phyloP scores from a whole-genome alignment of 2,329 filamentous ascomycete species.

The Scedosporium dehoogii region DNA sequence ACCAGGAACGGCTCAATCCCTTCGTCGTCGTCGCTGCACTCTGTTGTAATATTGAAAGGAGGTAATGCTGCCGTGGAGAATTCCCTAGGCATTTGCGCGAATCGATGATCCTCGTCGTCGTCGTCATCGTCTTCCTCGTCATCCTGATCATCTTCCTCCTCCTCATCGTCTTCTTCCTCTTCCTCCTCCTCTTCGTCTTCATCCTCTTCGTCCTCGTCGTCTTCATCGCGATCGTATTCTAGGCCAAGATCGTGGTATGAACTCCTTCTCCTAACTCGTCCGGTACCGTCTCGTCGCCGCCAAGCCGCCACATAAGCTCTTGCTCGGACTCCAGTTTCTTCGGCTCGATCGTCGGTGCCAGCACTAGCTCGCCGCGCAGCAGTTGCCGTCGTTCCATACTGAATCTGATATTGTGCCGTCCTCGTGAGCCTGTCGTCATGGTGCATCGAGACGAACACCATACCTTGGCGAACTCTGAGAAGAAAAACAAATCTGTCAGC shows the following conservation, averaged over 20 bases:
- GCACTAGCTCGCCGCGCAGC: constrained; percentile 11
- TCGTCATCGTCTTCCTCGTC: background rate
- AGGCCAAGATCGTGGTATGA: constrained; percentile 2
- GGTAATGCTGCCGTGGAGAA: constrained; percentile 34
- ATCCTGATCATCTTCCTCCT: constrained; percentile 21
- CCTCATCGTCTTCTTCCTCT: constrained; percentile 20
- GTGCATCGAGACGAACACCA: constrained; percentile 85
- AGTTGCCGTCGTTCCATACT: constrained; percentile 35
- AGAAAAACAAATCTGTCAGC: background rate
- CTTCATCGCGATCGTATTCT: constrained; percentile 35
- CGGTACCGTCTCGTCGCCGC: background rate
- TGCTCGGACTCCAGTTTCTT: constrained; percentile 16
- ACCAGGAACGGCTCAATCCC: constrained; percentile 15
- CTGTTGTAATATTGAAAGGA: constrained; percentile 45
- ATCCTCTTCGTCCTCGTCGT: constrained; percentile 33
- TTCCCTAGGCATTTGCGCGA: constrained; percentile 46
- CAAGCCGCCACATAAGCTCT: background rate
- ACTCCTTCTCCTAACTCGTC: background rate
- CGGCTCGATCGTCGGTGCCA: constrained; percentile 12
- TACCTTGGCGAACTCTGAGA: constrained; percentile 72
- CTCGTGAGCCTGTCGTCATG: constrained; percentile 63
- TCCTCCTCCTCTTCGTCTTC: constrained; percentile 29
- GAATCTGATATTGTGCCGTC: constrained; percentile 67
- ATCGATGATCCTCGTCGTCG: background rate
- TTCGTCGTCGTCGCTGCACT: constrained; percentile 41